Evolutionary conservation across 768 basidiomycete genomes (phyloP).

Genomic region (Lyophyllum atratum): DNA sequence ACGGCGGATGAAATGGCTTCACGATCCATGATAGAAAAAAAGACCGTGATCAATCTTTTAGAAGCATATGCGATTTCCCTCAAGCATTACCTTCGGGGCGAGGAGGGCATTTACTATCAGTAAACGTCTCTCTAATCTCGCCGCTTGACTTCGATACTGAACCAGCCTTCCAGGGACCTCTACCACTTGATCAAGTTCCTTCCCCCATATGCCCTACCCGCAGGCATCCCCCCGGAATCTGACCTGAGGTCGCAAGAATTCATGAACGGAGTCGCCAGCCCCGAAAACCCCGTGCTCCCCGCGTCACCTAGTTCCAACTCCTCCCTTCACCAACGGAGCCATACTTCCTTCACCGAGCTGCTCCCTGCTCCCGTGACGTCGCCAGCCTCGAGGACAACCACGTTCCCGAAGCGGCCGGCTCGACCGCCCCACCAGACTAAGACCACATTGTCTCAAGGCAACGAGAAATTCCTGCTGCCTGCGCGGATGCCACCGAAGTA

Average conservation of each 20-base stretch:
- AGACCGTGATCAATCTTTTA: conserved; percentile 65
- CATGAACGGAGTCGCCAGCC: conserved; percentile 2
- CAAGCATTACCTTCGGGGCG: conserved; percentile 70
- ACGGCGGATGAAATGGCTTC: conserved; percentile 36
- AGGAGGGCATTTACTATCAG: conserved; percentile 50
- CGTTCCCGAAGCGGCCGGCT: conserved; percentile 1
- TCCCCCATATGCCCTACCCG: conserved; percentile 59
- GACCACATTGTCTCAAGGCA: conserved; percentile 36
- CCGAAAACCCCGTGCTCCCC: conserved; percentile 7
- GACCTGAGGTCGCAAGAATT: conserved; percentile 22
- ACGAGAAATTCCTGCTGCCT: conserved; percentile 54
- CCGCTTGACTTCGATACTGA: background rate
- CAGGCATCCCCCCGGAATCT: conserved; percentile 43
- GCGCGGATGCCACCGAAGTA: conserved; percentile 60
- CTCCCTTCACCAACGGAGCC: conserved; percentile 24
- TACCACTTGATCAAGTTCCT: conserved; percentile 74
- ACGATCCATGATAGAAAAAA: conserved; percentile 63
- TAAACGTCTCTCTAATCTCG: conserved; percentile 22
- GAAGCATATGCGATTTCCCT: conserved; percentile 67
- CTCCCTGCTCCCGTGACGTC: conserved; percentile 28
- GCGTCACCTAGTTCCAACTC: conserved; percentile 12
- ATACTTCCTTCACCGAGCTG: conserved; percentile 16
- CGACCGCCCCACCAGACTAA: conserved; percentile 15
- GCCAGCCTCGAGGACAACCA: conserved; percentile 20
- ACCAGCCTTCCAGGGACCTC: conserved; percentile 43